Conservation (phyloP, 306 rosid genomes). For the Sechiopsis laciniata region DNA sequence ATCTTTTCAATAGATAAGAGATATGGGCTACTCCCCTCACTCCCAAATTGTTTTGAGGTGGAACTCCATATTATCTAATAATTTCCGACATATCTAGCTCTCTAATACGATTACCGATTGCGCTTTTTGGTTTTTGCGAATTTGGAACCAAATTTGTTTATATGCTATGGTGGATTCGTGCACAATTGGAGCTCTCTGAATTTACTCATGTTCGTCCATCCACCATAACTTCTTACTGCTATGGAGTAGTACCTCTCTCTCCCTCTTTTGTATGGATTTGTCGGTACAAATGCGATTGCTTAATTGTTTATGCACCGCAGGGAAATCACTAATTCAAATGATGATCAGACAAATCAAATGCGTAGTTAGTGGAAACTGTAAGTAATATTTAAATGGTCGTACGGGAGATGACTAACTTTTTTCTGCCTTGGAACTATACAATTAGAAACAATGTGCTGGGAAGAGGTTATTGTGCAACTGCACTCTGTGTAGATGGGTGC, state of each 20-base stretch:
- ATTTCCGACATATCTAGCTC: not conserved
- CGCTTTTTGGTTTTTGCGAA: not conserved
- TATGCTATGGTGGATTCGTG: not conserved
- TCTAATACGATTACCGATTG: not conserved
- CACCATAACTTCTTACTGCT: conserved; percentile 4
- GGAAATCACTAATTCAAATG: not conserved
- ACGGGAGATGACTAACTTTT: too few species aligned
- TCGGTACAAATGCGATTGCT: not conserved
- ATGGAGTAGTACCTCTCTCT: not conserved
- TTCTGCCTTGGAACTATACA: not conserved
- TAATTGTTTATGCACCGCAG: not conserved
- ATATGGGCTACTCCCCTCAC: too few species aligned
- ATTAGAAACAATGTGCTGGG: not conserved
- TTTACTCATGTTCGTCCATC: not conserved
- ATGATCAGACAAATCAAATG: too few species aligned
- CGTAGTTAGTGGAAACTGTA: not conserved
- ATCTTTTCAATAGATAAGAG: too few species aligned
- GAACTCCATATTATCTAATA: too few species aligned
- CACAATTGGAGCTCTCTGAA: not conserved
- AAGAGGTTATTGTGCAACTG: not conserved
- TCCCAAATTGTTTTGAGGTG: too few species aligned
- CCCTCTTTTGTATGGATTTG: not conserved
- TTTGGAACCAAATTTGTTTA: conserved; percentile 1
- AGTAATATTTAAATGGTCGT: too few species aligned
- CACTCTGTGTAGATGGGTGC: too few species aligned